These are phyloP conservation scores for Oryza rufipogon DNA, from an alignment of 176 grass and related monocot species.

Conservation along the genomic window DNA sequence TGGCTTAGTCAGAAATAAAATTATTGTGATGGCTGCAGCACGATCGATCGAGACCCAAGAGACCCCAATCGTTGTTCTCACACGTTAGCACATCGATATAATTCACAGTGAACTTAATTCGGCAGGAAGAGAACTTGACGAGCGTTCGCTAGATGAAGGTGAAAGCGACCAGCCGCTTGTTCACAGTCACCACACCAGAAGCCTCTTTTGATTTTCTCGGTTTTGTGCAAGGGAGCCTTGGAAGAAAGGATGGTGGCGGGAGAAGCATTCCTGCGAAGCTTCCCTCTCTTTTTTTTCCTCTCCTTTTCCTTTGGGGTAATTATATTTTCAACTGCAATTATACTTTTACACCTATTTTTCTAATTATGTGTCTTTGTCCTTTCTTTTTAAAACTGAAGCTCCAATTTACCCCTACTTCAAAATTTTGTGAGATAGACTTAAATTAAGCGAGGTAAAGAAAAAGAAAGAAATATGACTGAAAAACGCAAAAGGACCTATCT, in stretches of 20 bases:
- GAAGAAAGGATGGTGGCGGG: background rate
- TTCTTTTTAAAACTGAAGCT: too few relatives aligned
- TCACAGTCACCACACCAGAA: background rate
- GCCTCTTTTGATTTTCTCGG: background rate
- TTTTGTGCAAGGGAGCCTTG: background rate
- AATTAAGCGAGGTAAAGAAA: too few relatives aligned
- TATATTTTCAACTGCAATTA: too few relatives aligned
- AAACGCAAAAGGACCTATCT: too few relatives aligned
- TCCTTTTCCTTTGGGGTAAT: too few relatives aligned
- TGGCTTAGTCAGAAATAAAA: background rate
- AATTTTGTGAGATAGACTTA: too few relatives aligned
- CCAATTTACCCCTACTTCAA: too few relatives aligned
- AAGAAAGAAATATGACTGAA: too few relatives aligned
- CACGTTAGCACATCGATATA: slow-evolving; percentile 2
- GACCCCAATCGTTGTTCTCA: background rate
- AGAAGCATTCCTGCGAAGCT: slow-evolving; percentile 30
- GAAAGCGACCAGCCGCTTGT: background rate
- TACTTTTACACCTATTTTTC: too few relatives aligned
- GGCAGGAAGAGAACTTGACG: background rate
- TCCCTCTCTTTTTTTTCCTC: background rate
- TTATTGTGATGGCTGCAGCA: background rate
- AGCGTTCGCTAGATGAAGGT: background rate
- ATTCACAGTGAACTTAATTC: background rate
- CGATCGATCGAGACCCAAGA: background rate
- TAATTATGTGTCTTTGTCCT: too few relatives aligned